Evolutionary conservation across 164 flowering plant species (phyloP), one percentile per base, ranked within the genome.

Genomic region (Tinospora cordifolia): DNA sequence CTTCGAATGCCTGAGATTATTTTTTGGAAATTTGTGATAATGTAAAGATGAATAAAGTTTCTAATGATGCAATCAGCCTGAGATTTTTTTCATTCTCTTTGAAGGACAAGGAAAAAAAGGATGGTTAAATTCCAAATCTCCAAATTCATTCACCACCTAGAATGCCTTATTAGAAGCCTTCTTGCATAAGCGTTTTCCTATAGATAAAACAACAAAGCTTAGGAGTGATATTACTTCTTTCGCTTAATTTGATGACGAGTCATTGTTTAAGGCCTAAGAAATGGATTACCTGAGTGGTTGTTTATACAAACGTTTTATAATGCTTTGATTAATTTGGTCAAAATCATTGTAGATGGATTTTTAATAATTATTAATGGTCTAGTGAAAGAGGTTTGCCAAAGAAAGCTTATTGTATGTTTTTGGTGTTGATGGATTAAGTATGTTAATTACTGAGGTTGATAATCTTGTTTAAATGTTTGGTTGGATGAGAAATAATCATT

Each of bases 31-130:
- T 69, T 27, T 67, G 40, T 21, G 71, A 66, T 39, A 59, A 58
- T 5, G 14, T 59, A 21, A 73, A 67, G 36, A 24, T 51, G 6
- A 73, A 67, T 66, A 66, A 66, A 6, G 71, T 73, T 58, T 22
- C 57, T 57, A 71, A 66, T 40, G 71, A 73, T 24, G 49, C 75
- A 0, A 58, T 73, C 30, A 36, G 66, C 11, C 36, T 73, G 44
- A 27, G 70, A 39, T 25, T 67, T 2, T 73, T 73, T 46, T 66
- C 66, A 14, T 73, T 73, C 26, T 73, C 75, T n/a, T 34, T 73
- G 9, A 38, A 46, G 57, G 71, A 59, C 38, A 73, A 58, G 17
- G 72, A n/a, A 49, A 19, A 60, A 36, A 49, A n/a, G 64, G 19
- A 15, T 67, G 66, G 70, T 51, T 40, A 17, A 9, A 73, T 17